A percentile compares a stretch with the other conserved stretches of the same genome.
Evolutionary conservation across 768 basidiomycete species (phyloP).

Genomic region (Suillus paluster): DNA sequence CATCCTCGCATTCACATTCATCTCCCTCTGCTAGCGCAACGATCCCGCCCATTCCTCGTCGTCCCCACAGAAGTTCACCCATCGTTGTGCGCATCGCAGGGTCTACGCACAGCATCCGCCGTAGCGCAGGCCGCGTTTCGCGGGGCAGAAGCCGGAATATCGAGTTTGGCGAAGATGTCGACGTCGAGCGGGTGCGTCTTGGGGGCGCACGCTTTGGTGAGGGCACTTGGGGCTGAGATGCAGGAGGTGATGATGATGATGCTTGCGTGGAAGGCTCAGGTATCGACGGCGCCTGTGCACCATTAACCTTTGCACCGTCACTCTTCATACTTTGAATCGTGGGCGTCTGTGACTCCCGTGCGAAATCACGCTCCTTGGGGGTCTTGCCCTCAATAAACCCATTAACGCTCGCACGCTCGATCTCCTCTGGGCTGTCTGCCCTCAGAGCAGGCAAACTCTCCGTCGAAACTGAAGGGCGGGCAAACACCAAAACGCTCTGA

Average conservation of each 20-base stretch:
- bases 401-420: not conserved
- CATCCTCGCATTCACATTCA: conserved; percentile 68
- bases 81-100: conserved; percentile 89
- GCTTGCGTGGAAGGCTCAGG: conserved; percentile 20
- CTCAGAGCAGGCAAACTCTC: conserved; percentile 56
- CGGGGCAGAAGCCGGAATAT: conserved; percentile 96
- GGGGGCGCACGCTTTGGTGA: conserved; percentile 60
- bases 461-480: conserved; percentile 76
- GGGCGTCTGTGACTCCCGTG: conserved; percentile 11
- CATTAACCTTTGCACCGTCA: not conserved
- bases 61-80: conserved; percentile 85
- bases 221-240: conserved; percentile 55
- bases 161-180: conserved; percentile 60
- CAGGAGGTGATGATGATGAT: conserved; percentile 38
- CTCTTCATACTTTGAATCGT: conserved; percentile 10
- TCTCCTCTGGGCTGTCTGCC: not conserved
- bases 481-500: conserved; percentile 75
- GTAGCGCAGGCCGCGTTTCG: conserved; percentile 86
- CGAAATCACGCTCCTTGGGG: not conserved
- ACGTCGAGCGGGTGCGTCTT: conserved; percentile 25
- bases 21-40: conserved; percentile 46
- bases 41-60: conserved; percentile 72
- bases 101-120: conserved; percentile 93
- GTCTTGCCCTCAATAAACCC: too few relatives aligned
- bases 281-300: not conserved